Evolutionary conservation across 768 basidiomycete species (phyloP), one percentile per base, ranked within the genome.

Genomic region (Boletus fagicola): DNA sequence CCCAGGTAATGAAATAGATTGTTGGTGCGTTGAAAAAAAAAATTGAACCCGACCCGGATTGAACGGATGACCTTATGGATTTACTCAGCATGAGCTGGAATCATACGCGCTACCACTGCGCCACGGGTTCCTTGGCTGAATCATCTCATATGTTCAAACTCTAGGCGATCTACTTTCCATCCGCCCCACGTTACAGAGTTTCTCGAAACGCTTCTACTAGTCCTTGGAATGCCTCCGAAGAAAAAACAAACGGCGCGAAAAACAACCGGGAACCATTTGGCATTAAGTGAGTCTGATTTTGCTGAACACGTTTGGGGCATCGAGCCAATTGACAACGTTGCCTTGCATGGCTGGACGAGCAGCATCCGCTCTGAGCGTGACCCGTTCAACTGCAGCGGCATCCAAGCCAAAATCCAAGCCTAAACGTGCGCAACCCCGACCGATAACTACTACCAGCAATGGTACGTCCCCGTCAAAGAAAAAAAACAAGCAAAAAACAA

Each of bases 21-120:
- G 15, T 13, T 20, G 18, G 24, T 54, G 49, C 1, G 20, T 20
- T 30, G 4, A 2, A 28, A n/a, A 40, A 71, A 65, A 58, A 7
- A 28, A n/a, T n/a, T 75, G 72, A 75, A 72, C 75, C 74, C 73
- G 65, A 76, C 75, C 74, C 74, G 76, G 70, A 69, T 76, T 73
- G 76, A 77, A 76, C 75, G 75, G 76, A 76, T 75, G 76, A 77
- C 76, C 75, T 76, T 76, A 69, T 72, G 75, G 76, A 76, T 9
- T 53, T 38, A 44, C 58, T 46, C 62, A n/a, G 18, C 4, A 1
- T 0, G 38, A 58, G 56, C 72, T 74, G 73, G 73, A 74, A 74
- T 74, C 73, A 71, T 66, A 74, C 69, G 71, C 71, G 71, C 72
- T 72, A 72, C 71, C 71, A 72, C 71, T 72, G 73, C 69, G 71